Evolutionary conservation across 192 early-diverging fungal genomes (phyloP).

Genomic region (Lobulomyces angularis): DNA sequence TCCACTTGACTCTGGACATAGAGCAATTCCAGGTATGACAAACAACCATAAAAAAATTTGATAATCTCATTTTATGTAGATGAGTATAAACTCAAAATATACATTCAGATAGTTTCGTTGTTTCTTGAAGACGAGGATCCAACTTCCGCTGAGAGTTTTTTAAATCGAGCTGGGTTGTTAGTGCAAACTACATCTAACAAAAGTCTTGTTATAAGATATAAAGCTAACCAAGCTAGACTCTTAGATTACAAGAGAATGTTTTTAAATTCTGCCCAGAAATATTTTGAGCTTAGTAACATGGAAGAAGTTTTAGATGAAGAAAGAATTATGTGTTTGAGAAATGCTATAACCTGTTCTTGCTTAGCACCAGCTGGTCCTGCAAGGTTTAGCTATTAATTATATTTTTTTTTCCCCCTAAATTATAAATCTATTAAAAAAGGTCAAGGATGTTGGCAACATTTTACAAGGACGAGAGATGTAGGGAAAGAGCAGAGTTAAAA

Average conservation of each 20-base stretch:
- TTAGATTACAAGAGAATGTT: conserved; percentile 77
- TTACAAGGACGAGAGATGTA: conserved; percentile 82
- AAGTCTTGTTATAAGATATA: conserved; percentile 20
- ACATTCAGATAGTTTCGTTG: conserved; percentile 73
- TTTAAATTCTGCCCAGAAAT: conserved; percentile 69
- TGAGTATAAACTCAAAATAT: conserved; percentile 63
- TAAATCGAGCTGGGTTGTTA: conserved; percentile 70
- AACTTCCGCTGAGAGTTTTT: conserved; percentile 63
- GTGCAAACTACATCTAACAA: conserved; percentile 34
- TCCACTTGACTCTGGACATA: conserved; percentile 79
- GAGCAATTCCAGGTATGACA: conserved; percentile 17
- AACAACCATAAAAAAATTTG: not conserved
- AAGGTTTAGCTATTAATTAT: too few species aligned
- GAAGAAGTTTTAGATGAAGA: conserved; percentile 46
- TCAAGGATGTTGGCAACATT: conserved; percentile 75
- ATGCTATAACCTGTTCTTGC: conserved; percentile 82
- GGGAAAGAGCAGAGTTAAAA: conserved; percentile 48
- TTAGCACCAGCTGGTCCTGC: conserved; percentile 83
- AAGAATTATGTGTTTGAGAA: conserved; percentile 23
- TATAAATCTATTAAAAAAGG: too few species aligned
- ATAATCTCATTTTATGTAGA: conserved; percentile 20
- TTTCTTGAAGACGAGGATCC: conserved; percentile 76
- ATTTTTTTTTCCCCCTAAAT: too few species aligned
- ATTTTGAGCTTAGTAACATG: conserved; percentile 73
- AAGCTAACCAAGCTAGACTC: conserved; percentile 68